phyloP scores from a whole-genome alignment of 257 asterid genomes.

The Avicennia marina region DNA sequence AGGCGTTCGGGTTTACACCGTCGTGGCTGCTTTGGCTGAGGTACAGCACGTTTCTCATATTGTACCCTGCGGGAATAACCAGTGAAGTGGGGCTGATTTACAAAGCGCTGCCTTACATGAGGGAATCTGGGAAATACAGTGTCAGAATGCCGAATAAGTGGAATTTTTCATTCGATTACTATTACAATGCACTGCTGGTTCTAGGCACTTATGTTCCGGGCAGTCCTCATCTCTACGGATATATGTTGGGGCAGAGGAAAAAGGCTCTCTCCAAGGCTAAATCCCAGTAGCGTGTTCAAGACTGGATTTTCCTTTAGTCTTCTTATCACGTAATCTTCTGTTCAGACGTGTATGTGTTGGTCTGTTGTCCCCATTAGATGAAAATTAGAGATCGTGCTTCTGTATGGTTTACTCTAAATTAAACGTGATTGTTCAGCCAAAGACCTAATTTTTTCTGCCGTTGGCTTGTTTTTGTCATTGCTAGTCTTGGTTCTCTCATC shows the following conservation, averaged over 20 bases:
- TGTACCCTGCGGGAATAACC: conserved; percentile 85
- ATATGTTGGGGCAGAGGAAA: conserved; percentile 90
- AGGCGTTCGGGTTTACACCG: conserved; percentile 72
- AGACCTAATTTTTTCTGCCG: no score
- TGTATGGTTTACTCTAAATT: no score
- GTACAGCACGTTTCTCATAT: conserved; percentile 73
- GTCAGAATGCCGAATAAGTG: conserved; percentile 76
- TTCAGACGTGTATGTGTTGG: no score
- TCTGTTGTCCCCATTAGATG: no score
- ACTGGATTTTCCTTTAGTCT: no score
- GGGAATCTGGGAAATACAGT: conserved; percentile 58
- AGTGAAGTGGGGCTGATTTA: conserved; percentile 90
- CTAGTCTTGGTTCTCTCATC: no score
- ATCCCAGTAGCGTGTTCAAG: conserved; percentile 37
- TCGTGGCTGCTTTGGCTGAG: conserved; percentile 90
- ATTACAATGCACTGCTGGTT: conserved; percentile 42
- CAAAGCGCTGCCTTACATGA: conserved; percentile 60
- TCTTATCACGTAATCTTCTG: no score
- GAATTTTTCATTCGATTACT: conserved; percentile 82
- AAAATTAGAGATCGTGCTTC: no score
- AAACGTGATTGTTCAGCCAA: no score
- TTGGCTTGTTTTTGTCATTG: no score
- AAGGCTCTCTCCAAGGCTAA: conserved; percentile 73
- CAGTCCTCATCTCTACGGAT: conserved; percentile 71
- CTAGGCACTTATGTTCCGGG: conserved; percentile 82